A percentile compares a stretch with the other conserved stretches of the same genome.
phyloP scores from a whole-genome alignment of 768 basidiomycete genomes.

The Lentinus tigrinus region DNA sequence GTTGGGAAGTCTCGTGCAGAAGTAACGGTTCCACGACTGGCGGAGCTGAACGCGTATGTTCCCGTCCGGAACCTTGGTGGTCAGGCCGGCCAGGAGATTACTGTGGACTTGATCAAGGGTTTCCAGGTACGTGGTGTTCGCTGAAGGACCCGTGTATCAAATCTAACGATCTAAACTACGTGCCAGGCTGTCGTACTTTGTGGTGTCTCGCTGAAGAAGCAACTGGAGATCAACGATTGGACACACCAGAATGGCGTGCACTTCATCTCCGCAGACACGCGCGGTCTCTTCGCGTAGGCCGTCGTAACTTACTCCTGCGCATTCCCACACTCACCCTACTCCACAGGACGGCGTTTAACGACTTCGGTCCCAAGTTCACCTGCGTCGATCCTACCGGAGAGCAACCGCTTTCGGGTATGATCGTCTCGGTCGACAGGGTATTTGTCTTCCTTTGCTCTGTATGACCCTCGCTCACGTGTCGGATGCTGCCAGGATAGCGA shows the following conservation, averaged over 20 bases:
- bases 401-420: slow-evolving; percentile 90
- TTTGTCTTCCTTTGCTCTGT: neutral
- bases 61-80: slow-evolving; percentile 89
- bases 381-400: slow-evolving; percentile 99
- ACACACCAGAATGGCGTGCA: slow-evolving; percentile 85
- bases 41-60: slow-evolving; percentile 95
- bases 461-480: neutral
- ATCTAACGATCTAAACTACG: too few relatives aligned
- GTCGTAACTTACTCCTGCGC: neutral
- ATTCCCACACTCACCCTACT: neutral
- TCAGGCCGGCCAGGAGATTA: slow-evolving; percentile 70
- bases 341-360: slow-evolving; percentile 86
- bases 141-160: neutral
- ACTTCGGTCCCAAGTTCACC: slow-evolving; percentile 93
- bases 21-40: slow-evolving; percentile 82
- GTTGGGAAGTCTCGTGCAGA: slow-evolving; percentile 85
- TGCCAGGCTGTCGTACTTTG: slow-evolving; percentile 95
- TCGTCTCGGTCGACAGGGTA: slow-evolving; percentile 90
- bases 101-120: slow-evolving; percentile 75
- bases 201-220: slow-evolving; percentile 72
- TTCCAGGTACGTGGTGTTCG: slow-evolving; percentile 71
- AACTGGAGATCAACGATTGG: slow-evolving; percentile 95
- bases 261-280: slow-evolving; percentile 89
- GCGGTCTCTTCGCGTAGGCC: slow-evolving; percentile 89
- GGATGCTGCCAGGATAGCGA: slow-evolving; percentile 61